Percentiles rank a stretch among this genome's conserved stretches.
phyloP scores from a whole-genome alignment of 2,329 filamentous ascomycete species.

The Penicillium decumbens region DNA sequence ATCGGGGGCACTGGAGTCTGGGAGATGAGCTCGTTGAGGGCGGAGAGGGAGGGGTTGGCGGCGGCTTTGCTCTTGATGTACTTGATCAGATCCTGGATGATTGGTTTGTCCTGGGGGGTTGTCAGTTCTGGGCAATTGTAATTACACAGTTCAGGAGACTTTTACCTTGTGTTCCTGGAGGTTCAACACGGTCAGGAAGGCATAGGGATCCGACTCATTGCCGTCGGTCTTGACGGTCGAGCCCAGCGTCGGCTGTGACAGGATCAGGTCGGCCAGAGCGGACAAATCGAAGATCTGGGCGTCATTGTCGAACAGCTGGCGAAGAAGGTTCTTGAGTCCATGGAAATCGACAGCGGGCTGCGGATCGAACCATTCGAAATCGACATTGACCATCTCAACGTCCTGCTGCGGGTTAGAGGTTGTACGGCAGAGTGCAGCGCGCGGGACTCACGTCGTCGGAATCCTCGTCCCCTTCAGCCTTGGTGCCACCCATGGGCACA shows the following conservation, averaged over 20 bases:
- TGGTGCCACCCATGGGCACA: constrained; percentile 41
- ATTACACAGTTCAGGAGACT: neutral
- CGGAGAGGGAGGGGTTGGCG: constrained; percentile 53
- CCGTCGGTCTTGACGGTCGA: constrained; percentile 97
- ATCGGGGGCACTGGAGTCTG: constrained; percentile 56
- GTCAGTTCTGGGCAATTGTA: neutral
- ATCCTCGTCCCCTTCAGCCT: constrained; percentile 36
- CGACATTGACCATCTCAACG: constrained; percentile 86
- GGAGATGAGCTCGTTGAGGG: constrained; percentile 56
- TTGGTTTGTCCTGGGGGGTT: constrained; percentile 56
- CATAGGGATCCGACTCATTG: constrained; percentile 86
- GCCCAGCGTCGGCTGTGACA: constrained; percentile 80
- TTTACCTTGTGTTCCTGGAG: constrained; percentile 64
- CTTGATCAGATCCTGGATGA: constrained; percentile 63
- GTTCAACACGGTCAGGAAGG: constrained; percentile 85
- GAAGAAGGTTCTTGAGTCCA: constrained; percentile 81
- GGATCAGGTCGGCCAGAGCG: constrained; percentile 75
- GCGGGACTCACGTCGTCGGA: constrained; percentile 38
- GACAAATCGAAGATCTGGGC: constrained; percentile 81
- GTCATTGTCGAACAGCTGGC: constrained; percentile 90
- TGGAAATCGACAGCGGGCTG: constrained; percentile 88
- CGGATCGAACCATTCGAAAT: constrained; percentile 99
- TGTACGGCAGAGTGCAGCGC: constrained; percentile 1
- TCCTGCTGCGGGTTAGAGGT: constrained; percentile 53
- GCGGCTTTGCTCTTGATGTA: constrained; percentile 62